A percentile compares a stretch with the other conserved stretches of the same genome.
These are phyloP conservation scores for Starmerella sp. DNA, from an alignment of 805 yeast species.

Conservation along the genomic window DNA sequence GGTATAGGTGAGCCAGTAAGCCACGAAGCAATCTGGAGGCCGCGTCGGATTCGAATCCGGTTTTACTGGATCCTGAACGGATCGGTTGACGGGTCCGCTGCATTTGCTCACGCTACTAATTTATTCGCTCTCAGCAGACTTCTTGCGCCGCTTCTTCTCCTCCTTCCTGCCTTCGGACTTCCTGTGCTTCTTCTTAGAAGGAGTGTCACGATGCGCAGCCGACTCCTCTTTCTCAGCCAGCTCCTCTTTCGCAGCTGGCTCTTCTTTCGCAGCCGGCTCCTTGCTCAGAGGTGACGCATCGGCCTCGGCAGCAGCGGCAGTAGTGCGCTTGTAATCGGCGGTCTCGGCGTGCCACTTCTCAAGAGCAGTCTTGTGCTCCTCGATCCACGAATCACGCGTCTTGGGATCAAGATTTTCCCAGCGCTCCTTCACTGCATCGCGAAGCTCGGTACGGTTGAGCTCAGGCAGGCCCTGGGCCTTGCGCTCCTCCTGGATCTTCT, in stretches of 20 bases:
- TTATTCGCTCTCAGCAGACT: not conserved
- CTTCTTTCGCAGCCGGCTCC: not conserved
- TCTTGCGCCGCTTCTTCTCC: constrained; percentile 37
- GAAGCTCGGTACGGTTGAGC: constrained; percentile 63
- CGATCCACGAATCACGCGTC: constrained; percentile 65
- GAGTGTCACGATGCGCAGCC: not conserved
- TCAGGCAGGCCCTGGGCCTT: constrained; percentile 47
- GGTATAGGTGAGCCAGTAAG: too few species aligned
- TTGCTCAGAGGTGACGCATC: not conserved
- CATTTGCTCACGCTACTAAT: not conserved
- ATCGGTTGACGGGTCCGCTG: not conserved
- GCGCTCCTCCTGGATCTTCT: constrained; percentile 58
- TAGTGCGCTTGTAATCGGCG: constrained; percentile 34
- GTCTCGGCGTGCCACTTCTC: constrained; percentile 37
- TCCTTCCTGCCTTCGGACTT: constrained; percentile 29
- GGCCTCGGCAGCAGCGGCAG: not conserved
- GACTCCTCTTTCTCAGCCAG: not conserved
- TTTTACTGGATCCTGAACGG: too few species aligned
- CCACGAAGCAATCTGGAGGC: too few species aligned
- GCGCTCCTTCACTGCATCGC: constrained; percentile 62
- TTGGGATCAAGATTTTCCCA: constrained; percentile 66
- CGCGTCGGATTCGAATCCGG: too few species aligned
- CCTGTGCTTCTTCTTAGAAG: constrained; percentile 23
- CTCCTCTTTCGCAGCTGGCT: not conserved
- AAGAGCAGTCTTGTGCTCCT: constrained; percentile 36